These are phyloP conservation scores for Vitis hybrid DNA, from an alignment of 177 flowering plant species.

Conservation along the genomic window DNA sequence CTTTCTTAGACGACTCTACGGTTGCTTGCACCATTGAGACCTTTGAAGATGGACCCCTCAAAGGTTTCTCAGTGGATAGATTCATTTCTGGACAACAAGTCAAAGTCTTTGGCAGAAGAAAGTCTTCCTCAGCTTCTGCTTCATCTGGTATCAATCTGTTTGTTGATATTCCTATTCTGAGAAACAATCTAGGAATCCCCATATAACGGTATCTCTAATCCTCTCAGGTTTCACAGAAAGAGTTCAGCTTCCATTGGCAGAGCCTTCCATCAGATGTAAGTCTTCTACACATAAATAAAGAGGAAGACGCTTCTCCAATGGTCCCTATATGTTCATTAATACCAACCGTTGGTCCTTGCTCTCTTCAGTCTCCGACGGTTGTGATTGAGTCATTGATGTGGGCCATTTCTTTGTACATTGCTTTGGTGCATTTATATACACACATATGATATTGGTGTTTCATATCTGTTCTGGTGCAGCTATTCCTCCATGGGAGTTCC, in stretches of 20 bases:
- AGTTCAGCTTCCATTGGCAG: constrained; percentile 40
- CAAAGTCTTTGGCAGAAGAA: constrained; percentile 74
- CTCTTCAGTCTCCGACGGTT: background rate
- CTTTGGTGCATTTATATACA: background rate
- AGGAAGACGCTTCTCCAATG: background rate
- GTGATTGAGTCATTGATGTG: background rate
- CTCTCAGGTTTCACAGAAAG: constrained; percentile 38
- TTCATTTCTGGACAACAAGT: constrained; percentile 67
- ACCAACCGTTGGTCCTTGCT: background rate
- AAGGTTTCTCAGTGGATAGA: constrained; percentile 68
- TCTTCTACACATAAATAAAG: background rate
- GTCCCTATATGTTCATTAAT: background rate
- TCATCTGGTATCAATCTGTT: constrained; percentile 18
- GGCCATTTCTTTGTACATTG: background rate
- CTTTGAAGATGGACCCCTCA: constrained; percentile 63
- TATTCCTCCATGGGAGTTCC: constrained; percentile 46
- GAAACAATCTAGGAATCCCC: constrained; percentile 6
- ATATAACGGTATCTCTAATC: background rate
- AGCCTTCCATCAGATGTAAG: constrained; percentile 50
- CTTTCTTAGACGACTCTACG: constrained; percentile 74
- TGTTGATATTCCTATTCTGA: background rate
- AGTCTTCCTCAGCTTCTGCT: constrained; percentile 25
- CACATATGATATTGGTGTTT: background rate
- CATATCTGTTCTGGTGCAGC: constrained; percentile 31
- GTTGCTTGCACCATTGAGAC: constrained; percentile 65